Evolutionary conservation across 495 filamentous ascomycete species (phyloP), one percentile per base, ranked within the genome.

Genomic region (Aspergillus indologenus): DNA sequence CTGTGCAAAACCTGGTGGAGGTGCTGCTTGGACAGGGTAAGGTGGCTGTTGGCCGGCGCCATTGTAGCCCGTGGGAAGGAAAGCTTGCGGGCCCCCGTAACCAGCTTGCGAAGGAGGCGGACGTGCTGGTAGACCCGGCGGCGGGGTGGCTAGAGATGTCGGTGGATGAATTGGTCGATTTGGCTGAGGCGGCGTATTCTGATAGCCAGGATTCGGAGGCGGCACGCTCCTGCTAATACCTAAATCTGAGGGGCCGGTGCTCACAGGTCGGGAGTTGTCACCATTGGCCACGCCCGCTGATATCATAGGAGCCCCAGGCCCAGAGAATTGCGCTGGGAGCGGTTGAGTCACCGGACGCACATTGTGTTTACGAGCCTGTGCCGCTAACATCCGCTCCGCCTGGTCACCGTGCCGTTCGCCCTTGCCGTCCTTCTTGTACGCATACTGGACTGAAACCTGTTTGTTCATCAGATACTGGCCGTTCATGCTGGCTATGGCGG

Each of bases 341-440:
- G 79, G 79, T 69, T 83, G 89, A 6, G 81, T 78, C 54, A 88
- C 85, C 43, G 86, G 89, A 19, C 85, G 81, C 54, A 98, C 90
- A 65, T 96, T 96, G 74, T 98, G 91, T 70, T 92, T 92, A 69
- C 92, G 90, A 53, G 92, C 94, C 70, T 96, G 91, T 44, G 89
- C 86, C 46, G 94, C 95, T 52, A 98, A 81, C 83, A 88, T 91
- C 63, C 94, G 83, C 75, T 98, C 94, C 31, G 95, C 94, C 67
- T 92, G 80, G 66, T 98, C 94, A 58, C 94, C 94, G 69, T 98
- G 94, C 24, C 95, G 82, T 76, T 98, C 94, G 60, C 93, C 92
- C 75, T 96, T 96, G 45, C 95, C 94, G 67, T 98, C 95, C 73
- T 98, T 98, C 82, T 98, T 98, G 80, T 96, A 98, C 44, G 94